These are phyloP conservation scores for Hygrophila difformis DNA, from an alignment of 257 asterid species.

Conservation along the genomic window DNA sequence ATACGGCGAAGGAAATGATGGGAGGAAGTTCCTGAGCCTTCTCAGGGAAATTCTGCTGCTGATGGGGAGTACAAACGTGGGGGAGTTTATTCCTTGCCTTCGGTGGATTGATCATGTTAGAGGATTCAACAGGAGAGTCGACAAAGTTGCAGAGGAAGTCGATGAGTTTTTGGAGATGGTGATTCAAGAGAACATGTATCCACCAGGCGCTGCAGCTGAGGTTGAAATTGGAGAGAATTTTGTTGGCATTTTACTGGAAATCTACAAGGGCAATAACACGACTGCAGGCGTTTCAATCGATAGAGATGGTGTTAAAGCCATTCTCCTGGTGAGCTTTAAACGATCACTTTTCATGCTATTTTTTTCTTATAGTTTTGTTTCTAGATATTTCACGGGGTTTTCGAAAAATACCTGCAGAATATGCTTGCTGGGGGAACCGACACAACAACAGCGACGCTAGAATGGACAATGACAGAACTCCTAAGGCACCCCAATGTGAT, in stretches of 20 bases:
- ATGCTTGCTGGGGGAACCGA: constrained; percentile 41
- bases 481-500: constrained; percentile 26
- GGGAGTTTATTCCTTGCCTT: constrained; percentile 43
- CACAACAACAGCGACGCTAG: constrained; percentile 25
- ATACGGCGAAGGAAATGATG: constrained; percentile 25
- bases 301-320: constrained; percentile 29
- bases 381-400: background rate
- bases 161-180: constrained; percentile 38
- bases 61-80: constrained; percentile 25
- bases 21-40: constrained; percentile 21
- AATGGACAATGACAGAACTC: constrained; percentile 50
- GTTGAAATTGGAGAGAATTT: constrained; percentile 17
- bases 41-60: constrained; percentile 22
- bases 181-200: constrained; percentile 21
- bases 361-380: no score
- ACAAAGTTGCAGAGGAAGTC: constrained; percentile 23
- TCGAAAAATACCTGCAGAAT: constrained; percentile 20
- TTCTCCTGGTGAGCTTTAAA: constrained; percentile 25
- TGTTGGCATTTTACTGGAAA: constrained; percentile 30
- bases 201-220: background rate
- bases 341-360: background rate
- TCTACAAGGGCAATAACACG: constrained; percentile 16
- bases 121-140: constrained; percentile 30
- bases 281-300: constrained; percentile 17
- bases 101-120: constrained; percentile 31